Percentiles rank a stretch among this genome's conserved stretches.
These are phyloP conservation scores for Pelagophyceae sp. DNA, from an alignment of 352 stramenopile species.

Conservation along the genomic window DNA sequence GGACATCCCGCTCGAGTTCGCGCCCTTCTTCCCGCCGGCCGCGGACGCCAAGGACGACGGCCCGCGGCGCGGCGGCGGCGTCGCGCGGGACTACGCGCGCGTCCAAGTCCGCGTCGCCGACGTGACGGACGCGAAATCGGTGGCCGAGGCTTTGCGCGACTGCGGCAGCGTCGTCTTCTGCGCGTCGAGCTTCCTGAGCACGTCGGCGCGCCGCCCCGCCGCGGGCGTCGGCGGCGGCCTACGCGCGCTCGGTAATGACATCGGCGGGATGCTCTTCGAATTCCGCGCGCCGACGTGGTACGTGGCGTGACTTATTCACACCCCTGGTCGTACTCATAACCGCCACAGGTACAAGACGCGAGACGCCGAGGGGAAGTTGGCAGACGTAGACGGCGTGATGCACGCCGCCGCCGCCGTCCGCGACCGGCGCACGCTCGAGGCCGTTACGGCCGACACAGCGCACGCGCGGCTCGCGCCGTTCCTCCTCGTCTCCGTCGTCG, in stretches of 20 bases:
- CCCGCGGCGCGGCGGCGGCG: too few relatives aligned
- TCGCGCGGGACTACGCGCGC: too few relatives aligned
- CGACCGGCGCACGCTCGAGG: too few relatives aligned
- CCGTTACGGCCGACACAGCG: too few relatives aligned
- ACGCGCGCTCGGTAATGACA: background rate
- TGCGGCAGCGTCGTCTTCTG: background rate
- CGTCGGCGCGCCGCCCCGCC: background rate
- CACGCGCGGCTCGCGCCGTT: background rate
- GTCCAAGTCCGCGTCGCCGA: background rate
- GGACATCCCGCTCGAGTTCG: background rate
- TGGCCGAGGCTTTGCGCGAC: background rate
- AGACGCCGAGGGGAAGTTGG: too few relatives aligned
- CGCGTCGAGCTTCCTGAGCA: background rate
- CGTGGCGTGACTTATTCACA: too few relatives aligned
- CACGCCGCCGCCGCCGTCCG: too few relatives aligned
- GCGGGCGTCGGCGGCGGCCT: background rate
- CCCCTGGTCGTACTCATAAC: too few relatives aligned
- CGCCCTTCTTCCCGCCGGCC: background rate
- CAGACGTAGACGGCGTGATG: too few relatives aligned
- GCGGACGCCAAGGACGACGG: background rate
- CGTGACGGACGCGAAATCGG: background rate
- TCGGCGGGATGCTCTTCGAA: background rate
- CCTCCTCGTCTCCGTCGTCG: background rate
- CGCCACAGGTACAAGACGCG: too few relatives aligned
- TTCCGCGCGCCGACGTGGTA: background rate